A percentile compares a stretch with the other conserved stretches of the same genome.
phyloP scores from a whole-genome alignment of 768 basidiomycete genomes.

The Boletales sp. region DNA sequence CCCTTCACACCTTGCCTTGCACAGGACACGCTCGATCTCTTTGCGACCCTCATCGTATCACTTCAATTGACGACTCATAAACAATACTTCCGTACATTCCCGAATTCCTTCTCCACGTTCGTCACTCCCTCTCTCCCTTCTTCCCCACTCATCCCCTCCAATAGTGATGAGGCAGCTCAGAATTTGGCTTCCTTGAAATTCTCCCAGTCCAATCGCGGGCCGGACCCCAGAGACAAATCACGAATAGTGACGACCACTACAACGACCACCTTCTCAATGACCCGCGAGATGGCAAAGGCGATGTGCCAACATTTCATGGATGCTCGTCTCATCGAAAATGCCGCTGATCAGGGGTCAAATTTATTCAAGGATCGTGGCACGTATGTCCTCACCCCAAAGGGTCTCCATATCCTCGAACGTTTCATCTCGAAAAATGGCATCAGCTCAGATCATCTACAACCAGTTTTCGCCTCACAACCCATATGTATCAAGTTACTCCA shows the following conservation, averaged over 20 bases:
- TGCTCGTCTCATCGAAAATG: constrained; percentile 95
- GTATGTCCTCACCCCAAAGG: constrained; percentile 94
- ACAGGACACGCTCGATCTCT: constrained; percentile 97
- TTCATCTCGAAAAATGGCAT: constrained; percentile 99
- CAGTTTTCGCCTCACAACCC: constrained; percentile 86
- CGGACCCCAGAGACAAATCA: constrained; percentile 96
- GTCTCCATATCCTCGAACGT: constrained; percentile 97
- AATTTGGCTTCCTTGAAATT: constrained; percentile 96
- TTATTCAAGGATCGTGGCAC: constrained; percentile 98
- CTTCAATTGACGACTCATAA: constrained; percentile 85
- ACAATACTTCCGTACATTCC: constrained; percentile 93
- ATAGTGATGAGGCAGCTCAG: constrained; percentile 91
- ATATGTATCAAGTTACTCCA: constrained; percentile 98
- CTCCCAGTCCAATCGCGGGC: constrained; percentile 96
- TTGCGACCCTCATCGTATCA: constrained; percentile 94
- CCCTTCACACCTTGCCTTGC: not conserved
- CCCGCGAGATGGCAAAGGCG: constrained; percentile 98
- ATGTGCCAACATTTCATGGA: constrained; percentile 99
- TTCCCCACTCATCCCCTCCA: constrained; percentile 7
- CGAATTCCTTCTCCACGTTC: constrained; percentile 93
- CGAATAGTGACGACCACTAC: constrained; percentile 99
- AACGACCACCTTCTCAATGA: constrained; percentile 99
- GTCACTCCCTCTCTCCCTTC: constrained; percentile 1
- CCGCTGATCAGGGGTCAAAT: constrained; percentile 81
- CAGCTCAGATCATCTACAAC: constrained; percentile 86